Evolutionary conservation across 139 green algal genomes (phyloP).

Genomic region (Trebouxia sp.): DNA sequence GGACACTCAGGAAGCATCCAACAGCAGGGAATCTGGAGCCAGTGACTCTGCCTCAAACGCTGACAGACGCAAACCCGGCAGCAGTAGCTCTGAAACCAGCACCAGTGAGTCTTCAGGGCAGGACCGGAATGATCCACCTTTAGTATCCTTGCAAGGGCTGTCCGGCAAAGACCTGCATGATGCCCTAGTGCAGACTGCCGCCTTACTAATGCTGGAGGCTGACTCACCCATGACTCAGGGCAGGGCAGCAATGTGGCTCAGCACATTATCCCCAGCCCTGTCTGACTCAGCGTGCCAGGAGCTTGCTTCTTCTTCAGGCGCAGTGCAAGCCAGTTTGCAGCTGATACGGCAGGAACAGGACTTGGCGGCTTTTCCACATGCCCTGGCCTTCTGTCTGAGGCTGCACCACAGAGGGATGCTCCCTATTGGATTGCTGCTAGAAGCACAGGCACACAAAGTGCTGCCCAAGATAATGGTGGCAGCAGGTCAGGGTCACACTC

Average conservation of each 20-base stretch:
- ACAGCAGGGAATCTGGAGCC: background rate
- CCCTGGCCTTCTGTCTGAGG: background rate
- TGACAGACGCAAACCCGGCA: no score
- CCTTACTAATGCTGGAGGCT: background rate
- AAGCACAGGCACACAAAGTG: no score
- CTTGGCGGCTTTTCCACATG: no score
- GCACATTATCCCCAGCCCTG: background rate
- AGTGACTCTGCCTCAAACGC: no score
- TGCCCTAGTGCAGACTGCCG: background rate
- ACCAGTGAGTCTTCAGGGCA: no score
- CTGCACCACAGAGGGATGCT: background rate
- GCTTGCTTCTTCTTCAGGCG: background rate
- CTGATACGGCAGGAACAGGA: background rate
- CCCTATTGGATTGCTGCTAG: background rate
- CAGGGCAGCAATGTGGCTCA: background rate
- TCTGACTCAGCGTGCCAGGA: background rate
- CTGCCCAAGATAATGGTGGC: background rate
- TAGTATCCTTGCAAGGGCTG: no score
- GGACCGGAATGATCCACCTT: no score
- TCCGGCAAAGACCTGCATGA: background rate
- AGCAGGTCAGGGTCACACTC: no score
- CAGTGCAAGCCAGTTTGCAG: background rate
- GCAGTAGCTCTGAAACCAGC: no score
- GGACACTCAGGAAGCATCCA: no score
- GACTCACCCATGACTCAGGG: background rate